A percentile compares a stretch with the other conserved stretches of the same genome.
Evolutionary conservation across 345 rosid genomes (phyloP).

Genomic region (Lepidium didymum): DNA sequence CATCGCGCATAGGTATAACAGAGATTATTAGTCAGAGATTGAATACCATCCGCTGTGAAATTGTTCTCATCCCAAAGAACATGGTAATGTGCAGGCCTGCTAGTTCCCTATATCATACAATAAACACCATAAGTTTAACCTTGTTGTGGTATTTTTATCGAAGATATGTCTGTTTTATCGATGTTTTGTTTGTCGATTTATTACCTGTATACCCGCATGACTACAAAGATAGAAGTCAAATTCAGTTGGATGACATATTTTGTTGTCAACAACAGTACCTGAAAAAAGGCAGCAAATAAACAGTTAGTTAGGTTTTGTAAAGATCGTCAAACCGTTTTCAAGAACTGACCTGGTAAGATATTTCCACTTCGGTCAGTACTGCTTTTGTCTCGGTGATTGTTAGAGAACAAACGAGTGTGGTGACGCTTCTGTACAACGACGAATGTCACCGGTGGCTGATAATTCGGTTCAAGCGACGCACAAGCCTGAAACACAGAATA

Average conservation of each 20-base stretch:
- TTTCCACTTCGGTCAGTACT: slow-evolving; percentile 92
- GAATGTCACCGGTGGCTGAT: slow-evolving; percentile 98
- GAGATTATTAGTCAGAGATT: slow-evolving; percentile 89
- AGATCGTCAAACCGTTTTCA: background rate
- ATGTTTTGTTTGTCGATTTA: slow-evolving; percentile 7
- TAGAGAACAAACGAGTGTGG: slow-evolving; percentile 90
- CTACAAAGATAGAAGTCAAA: slow-evolving; percentile 98
- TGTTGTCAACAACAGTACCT: slow-evolving; percentile 96
- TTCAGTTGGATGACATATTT: slow-evolving; percentile 95
- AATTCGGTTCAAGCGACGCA: slow-evolving; percentile 94
- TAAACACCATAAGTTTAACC: background rate
- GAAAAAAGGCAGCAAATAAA: background rate
- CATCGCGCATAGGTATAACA: slow-evolving; percentile 98
- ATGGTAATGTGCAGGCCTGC: slow-evolving; percentile 99
- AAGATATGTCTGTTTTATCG: slow-evolving; percentile 34
- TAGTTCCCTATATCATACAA: slow-evolving; percentile 65
- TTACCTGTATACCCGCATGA: slow-evolving; percentile 98
- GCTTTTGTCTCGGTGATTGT: slow-evolving; percentile 85
- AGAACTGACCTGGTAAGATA: slow-evolving; percentile 70
- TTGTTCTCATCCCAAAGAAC: slow-evolving; percentile 99
- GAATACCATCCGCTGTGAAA: slow-evolving; percentile 95
- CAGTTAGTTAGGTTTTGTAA: background rate
- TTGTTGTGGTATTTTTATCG: background rate
- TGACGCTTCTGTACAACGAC: slow-evolving; percentile 96
- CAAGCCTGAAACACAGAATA: slow-evolving; percentile 50